Base-by-base conservation (phyloP, 192 early-diverging fungal genomes). In the Phlyctochytrium bullatum region DNA sequence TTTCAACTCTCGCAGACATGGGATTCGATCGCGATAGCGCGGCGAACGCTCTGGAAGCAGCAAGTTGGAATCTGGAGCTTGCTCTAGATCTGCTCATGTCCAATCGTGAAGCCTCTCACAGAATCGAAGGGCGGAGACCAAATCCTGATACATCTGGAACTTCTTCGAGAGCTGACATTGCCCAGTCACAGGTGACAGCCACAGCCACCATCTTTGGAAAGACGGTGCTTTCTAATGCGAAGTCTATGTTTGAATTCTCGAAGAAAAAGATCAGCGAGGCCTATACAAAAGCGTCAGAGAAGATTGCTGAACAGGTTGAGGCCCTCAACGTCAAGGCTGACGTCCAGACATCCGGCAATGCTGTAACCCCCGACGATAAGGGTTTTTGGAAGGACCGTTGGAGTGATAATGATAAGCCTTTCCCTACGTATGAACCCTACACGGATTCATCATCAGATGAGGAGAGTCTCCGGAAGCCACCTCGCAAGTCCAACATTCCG, bases 1-100 rank as follows among this genome's bases (percentile, higher is more conserved):
- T 95, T 64, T 87, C 90, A 2, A 83, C 89, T 74, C 80, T 97
- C 36, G 83, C 87, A 16, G 86, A 84, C 29, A 91, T 93, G 86
- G 93, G 93, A 0, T 97, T 93, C 68, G 80, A 89, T 24, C 73
- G 73, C 0, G 81, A 83, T 3, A 78, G 85, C 59, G 86, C 93
- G 0, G 77, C 69, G 50, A 67, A 79, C 23, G 93, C 95, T 2
- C 71, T 97, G 53, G 83, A 82, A 32, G 88, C 87, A 34, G 82
- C 87, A 0, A 83, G 81, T 14, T 83, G 75, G 59, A 82, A 88
- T n/a, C 79, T 84, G 0, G 83, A 89, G 52, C 74, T 86, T 2
- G 76, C 84, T 14, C 73, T 82, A 10, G 69, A 76, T 20, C 34
- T 79, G 58, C 54, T 83, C 1, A 59, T 76, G 0, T 53, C 69